Percentiles rank a stretch among this genome's conserved stretches.
phyloP scores from a whole-genome alignment of 2,329 filamentous ascomycete genomes.

The Fusarium armeniacum region DNA sequence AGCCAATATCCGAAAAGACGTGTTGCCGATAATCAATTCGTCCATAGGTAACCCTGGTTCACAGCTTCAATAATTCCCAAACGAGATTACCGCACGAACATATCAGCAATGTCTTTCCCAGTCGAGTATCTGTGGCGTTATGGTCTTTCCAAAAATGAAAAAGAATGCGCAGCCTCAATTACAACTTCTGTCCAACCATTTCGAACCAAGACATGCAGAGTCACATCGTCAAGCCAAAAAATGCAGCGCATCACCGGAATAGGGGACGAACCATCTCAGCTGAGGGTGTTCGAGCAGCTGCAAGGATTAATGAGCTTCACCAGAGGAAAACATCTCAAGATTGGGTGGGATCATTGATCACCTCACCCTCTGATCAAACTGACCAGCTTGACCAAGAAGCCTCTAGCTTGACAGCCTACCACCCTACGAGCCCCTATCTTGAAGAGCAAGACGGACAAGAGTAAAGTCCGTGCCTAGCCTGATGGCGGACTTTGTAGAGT shows the following conservation, averaged over 20 bases:
- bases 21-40: slow-evolving; percentile 36
- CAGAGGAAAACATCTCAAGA: slow-evolving; percentile 34
- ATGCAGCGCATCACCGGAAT: slow-evolving; percentile 37
- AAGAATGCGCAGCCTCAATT: slow-evolving; percentile 25
- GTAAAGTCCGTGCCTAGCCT: slow-evolving; percentile 37
- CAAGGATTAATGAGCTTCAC: slow-evolving; percentile 29
- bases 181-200: slow-evolving; percentile 34
- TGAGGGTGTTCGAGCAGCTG: slow-evolving; percentile 38
- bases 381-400: slow-evolving; percentile 20
- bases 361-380: slow-evolving; percentile 44
- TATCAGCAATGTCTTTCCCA: slow-evolving; percentile 25
- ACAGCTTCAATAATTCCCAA: slow-evolving; percentile 28
- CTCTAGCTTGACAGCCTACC: slow-evolving; percentile 1
- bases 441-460: neutral
- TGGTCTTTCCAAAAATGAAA: slow-evolving; percentile 23
- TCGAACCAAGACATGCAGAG: slow-evolving; percentile 17
- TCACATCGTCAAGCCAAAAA: slow-evolving; percentile 25
- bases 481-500: slow-evolving; percentile 34
- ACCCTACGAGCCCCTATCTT: slow-evolving; percentile 44
- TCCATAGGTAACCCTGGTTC: slow-evolving; percentile 5
- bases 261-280: slow-evolving; percentile 38
- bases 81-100: slow-evolving; percentile 40
- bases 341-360: slow-evolving; percentile 47
- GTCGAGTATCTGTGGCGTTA: slow-evolving; percentile 25
- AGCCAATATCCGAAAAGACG: slow-evolving; percentile 20